Evolutionary conservation across 2,329 filamentous ascomycete genomes (phyloP).

Genomic region (Myriosclerotinia duriaeana): DNA sequence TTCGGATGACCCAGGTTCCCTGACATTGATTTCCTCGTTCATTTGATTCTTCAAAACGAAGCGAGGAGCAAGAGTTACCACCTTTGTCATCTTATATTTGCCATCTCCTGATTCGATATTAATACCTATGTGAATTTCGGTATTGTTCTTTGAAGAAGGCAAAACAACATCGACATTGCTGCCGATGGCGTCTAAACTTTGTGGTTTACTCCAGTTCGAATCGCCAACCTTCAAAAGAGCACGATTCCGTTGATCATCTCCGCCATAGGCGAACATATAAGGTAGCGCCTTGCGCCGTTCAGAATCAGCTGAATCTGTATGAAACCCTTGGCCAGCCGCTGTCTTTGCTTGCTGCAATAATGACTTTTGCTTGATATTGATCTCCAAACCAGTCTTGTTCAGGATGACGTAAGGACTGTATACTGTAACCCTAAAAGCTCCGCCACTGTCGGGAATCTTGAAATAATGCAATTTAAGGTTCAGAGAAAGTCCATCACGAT

Average conservation of each 20-base stretch:
- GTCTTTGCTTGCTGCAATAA: conserved; percentile 80
- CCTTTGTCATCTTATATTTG: conserved; percentile 97
- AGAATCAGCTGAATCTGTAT: conserved; percentile 48
- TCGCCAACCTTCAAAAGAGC: conserved; percentile 84
- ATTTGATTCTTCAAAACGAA: conserved; percentile 95
- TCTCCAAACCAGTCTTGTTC: conserved; percentile 89
- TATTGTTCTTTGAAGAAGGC: conserved; percentile 64
- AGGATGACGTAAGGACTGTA: conserved; percentile 93
- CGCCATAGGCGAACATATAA: conserved; percentile 93
- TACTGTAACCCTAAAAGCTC: conserved; percentile 92
- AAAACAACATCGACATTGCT: conserved; percentile 87
- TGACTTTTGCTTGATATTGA: conserved; percentile 84
- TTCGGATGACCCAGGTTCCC: conserved; percentile 88
- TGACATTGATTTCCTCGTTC: conserved; percentile 81
- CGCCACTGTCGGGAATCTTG: conserved; percentile 84
- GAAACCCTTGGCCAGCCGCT: conserved; percentile 75
- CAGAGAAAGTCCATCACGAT: conserved; percentile 75
- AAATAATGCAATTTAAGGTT: conserved; percentile 88
- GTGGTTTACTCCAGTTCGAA: conserved; percentile 93
- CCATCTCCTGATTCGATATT: conserved; percentile 88
- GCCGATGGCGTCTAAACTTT: conserved; percentile 96
- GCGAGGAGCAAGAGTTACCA: conserved; percentile 86
- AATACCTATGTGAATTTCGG: conserved; percentile 88
- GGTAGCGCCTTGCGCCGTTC: conserved; percentile 74
- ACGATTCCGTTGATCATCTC: conserved; percentile 86